These are phyloP conservation scores for Dothistroma septosporum DNA, from an alignment of 2,329 filamentous ascomycete genomes.

Conservation along the genomic window DNA sequence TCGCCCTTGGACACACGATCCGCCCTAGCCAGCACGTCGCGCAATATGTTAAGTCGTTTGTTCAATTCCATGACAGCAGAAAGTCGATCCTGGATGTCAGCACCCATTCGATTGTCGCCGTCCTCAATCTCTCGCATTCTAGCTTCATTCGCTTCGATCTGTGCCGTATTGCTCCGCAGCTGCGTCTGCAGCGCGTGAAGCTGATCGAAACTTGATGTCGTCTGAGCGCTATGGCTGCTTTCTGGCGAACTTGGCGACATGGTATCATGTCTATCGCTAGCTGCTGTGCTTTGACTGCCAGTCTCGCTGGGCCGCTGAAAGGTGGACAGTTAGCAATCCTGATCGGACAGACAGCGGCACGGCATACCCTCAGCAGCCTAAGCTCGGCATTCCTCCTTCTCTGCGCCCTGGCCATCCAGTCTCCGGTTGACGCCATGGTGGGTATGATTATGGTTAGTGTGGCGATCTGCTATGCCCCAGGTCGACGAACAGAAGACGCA, in stretches of 20 bases:
- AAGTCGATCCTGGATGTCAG: conserved; percentile 11
- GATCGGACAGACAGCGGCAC: background rate
- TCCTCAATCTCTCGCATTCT: conserved; percentile 18
- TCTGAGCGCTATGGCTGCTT: conserved; percentile 15
- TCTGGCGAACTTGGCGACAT: conserved; percentile 12
- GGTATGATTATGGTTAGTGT: background rate
- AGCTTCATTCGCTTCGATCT: conserved; percentile 19
- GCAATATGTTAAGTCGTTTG: conserved; percentile 13
- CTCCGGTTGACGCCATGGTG: conserved; percentile 13
- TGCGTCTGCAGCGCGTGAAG: conserved; percentile 17
- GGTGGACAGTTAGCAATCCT: background rate
- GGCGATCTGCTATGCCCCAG: background rate
- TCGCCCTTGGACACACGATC: conserved; percentile 16
- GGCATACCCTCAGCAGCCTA: conserved; percentile 14
- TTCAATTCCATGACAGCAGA: conserved; percentile 18
- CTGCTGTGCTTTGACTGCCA: conserved; percentile 10
- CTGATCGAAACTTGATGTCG: conserved; percentile 15
- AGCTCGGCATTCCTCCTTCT: conserved; percentile 16
- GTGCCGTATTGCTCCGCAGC: conserved; percentile 18
- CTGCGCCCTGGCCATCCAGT: conserved; percentile 18
- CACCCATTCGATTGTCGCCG: conserved; percentile 11
- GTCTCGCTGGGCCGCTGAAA: conserved; percentile 16
- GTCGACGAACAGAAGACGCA: background rate
- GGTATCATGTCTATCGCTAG: conserved; percentile 9
- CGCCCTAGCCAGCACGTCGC: conserved; percentile 13